Percentiles rank a stretch among this genome's conserved stretches.
Conservation (phyloP, 306 rosid genomes). For the Hylodesmum podocarpum region DNA sequence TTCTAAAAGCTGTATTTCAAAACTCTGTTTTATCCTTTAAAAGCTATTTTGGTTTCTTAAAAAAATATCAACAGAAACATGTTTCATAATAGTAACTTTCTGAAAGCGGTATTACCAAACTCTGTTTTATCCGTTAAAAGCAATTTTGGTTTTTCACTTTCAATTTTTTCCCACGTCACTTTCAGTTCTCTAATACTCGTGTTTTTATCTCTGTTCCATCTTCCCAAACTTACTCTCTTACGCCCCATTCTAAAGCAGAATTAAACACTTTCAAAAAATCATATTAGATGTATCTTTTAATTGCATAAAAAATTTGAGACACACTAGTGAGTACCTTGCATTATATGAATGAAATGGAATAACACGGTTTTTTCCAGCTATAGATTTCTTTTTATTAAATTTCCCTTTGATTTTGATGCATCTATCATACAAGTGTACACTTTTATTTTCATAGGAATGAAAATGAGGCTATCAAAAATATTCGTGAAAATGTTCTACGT, state of each 20-base stretch:
- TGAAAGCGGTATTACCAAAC: too few species aligned
- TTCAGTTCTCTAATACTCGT: not conserved
- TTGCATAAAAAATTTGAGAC: not conserved
- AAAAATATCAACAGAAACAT: too few species aligned
- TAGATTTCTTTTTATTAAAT: not conserved
- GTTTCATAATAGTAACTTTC: too few species aligned
- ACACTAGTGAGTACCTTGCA: not conserved
- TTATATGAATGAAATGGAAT: not conserved
- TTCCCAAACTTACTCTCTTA: not conserved
- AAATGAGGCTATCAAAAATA: not conserved
- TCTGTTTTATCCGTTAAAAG: not conserved
- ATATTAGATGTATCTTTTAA: too few species aligned
- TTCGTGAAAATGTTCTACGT: not conserved
- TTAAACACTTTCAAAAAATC: not conserved
- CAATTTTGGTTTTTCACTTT: not conserved
- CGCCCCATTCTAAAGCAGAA: not conserved
- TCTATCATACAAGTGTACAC: not conserved
- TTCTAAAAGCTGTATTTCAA: too few species aligned
- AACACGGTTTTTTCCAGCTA: not conserved
- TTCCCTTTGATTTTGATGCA: not conserved
- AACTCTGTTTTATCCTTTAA: too few species aligned
- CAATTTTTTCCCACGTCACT: too few species aligned
- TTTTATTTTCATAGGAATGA: not conserved
- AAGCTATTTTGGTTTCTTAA: too few species aligned
- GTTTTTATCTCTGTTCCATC: not conserved